phyloP scores from a whole-genome alignment of 2,329 filamentous ascomycete genomes.

The Talaromyces sp. region DNA sequence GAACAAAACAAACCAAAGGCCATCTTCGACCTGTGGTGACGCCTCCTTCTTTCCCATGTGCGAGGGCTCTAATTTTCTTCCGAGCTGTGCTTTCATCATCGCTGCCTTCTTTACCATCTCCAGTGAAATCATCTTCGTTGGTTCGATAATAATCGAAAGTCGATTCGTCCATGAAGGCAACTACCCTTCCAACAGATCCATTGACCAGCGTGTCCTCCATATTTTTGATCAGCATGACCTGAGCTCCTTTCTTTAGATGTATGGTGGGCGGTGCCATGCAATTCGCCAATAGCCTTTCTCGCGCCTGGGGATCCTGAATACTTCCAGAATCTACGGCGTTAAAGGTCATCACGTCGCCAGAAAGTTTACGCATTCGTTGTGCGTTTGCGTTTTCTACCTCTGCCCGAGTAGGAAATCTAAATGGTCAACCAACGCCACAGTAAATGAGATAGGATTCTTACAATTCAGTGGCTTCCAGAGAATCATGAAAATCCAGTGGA shows the following conservation, averaged over 20 bases:
- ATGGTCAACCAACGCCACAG: constrained; percentile 16
- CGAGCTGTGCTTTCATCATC: constrained; percentile 41
- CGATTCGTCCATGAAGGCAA: constrained; percentile 68
- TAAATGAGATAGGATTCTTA: constrained; percentile 32
- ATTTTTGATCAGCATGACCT: constrained; percentile 99
- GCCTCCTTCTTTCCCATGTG: constrained; percentile 43
- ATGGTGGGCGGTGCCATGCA: constrained; percentile 88
- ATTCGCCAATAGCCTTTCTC: constrained; percentile 74
- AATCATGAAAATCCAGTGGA: constrained; percentile 66
- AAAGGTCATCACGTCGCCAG: constrained; percentile 63
- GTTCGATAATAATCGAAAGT: constrained; percentile 55
- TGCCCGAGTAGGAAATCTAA: constrained; percentile 76
- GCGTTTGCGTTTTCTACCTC: constrained; percentile 88
- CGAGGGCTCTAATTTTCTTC: constrained; percentile 53
- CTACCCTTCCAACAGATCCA: constrained; percentile 82
- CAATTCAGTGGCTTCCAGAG: constrained; percentile 78
- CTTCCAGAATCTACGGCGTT: constrained; percentile 69
- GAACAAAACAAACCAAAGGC: constrained; percentile 78
- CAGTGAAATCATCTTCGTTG: constrained; percentile 53
- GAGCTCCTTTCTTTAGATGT: constrained; percentile 81
- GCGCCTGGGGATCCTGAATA: constrained; percentile 58
- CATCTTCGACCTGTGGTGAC: constrained; percentile 55
- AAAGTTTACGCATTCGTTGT: constrained; percentile 64
- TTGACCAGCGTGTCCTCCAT: constrained; percentile 92
- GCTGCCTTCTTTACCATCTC: constrained; percentile 42